Base-by-base conservation (phyloP, 129 eudicot genomes). In the Saussurea involucrata region DNA sequence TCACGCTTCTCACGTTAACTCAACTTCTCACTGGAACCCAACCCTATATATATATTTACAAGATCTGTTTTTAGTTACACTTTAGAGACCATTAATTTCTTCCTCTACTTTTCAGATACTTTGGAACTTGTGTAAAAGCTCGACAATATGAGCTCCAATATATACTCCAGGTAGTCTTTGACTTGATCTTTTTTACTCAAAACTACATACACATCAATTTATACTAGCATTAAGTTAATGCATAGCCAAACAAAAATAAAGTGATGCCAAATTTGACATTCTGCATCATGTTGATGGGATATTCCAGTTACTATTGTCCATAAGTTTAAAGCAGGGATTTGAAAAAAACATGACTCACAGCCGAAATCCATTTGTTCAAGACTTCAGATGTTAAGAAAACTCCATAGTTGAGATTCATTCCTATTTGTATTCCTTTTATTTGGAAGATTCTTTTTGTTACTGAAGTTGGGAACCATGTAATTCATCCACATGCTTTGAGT, bases 131-230 rank as follows among this genome's bases (percentile, higher is more conserved):
- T 85, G 64, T 73, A 53, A 91, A 88, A 80, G 77, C 87, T 63
- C 87, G 99, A 68, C 89, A 95, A 61, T 95, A 89, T 88, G 99
- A 95, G 83, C 99, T 95, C 53, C 94, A 95, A 29, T 88, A 90
- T 79, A 72, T 91, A 69, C 89, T 95, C 76, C 97, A 95, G 99
- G 99, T 94, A 66, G 28, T 80, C 36, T 78, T 65, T 77, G 46
- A 42, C 71, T 24, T 60, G 4, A 8, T 49, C 1, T 5, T 32
- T 25, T 24, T 29, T 15, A 25, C 25, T 66, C 31, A 66, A 46
- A 73, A 25, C 1, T 60, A 10, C 20, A n/a, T 60, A 6, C 25
- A 46, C 8, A 20, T 34, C 65, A 44, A 17, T 0, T 68, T 33
- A 4, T 73, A 79, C 46, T 7, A 66, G 31, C 68, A 63, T 42